Evolutionary conservation across 345 rosid species (phyloP).

Genomic region (Fremontodendron californicum): DNA sequence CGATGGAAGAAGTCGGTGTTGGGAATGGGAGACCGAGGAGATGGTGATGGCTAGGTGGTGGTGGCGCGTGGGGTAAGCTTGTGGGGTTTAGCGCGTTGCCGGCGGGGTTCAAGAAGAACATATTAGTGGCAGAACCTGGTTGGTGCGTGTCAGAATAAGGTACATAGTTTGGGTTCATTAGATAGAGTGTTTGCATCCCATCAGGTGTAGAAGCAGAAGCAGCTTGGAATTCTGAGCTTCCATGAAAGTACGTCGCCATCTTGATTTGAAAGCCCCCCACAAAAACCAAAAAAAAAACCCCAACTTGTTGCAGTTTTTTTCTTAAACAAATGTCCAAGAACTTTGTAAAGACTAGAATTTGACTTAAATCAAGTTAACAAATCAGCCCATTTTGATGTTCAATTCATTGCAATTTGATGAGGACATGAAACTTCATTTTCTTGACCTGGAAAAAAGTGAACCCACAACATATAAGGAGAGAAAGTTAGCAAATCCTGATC

Average conservation of each 20-base stretch:
- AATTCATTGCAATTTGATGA: slow-evolving; percentile 1
- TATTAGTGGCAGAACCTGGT: slow-evolving; percentile 9
- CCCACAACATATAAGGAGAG: neutral
- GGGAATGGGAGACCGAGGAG: slow-evolving; percentile 37
- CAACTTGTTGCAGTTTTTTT: neutral
- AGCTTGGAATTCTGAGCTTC: too few relatives aligned
- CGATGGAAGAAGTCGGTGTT: neutral
- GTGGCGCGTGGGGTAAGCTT: slow-evolving; percentile 33
- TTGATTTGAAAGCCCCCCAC: neutral
- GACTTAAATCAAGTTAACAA: neutral
- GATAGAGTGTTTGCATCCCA: slow-evolving; percentile 40
- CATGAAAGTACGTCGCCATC: slow-evolving; percentile 51
- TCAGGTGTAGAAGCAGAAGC: too few relatives aligned
- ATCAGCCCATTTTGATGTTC: slow-evolving; percentile 15
- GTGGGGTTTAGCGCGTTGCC: slow-evolving; percentile 14
- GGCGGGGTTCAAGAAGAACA: slow-evolving; percentile 34
- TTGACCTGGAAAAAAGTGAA: neutral
- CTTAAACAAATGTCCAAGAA: neutral
- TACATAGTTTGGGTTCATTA: slow-evolving; percentile 43
- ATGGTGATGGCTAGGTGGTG: slow-evolving; percentile 23
- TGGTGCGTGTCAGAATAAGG: slow-evolving; percentile 34
- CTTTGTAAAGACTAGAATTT: neutral
- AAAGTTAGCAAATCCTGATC: neutral
- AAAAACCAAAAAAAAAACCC: neutral
- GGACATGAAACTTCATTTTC: neutral